These are phyloP conservation scores for Cyberlindnera maritima DNA, from an alignment of 805 yeast genomes.

Conservation along the genomic window DNA sequence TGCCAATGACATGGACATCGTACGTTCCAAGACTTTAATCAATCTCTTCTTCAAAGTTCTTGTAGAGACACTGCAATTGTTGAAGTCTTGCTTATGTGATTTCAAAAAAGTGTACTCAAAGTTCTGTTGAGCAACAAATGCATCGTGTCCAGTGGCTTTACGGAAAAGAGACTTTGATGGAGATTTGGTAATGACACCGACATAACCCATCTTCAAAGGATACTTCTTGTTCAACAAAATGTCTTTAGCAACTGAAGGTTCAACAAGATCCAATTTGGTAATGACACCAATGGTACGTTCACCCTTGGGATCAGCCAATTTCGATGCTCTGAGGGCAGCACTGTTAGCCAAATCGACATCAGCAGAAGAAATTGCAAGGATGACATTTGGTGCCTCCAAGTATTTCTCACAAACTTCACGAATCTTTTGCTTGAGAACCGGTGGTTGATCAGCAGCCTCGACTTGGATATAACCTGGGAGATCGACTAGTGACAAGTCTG, in stretches of 20 bases:
- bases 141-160: conserved; percentile 54
- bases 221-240: conserved; percentile 76
- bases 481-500: conserved; percentile 92
- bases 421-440: conserved; percentile 74
- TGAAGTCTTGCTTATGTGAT: conserved; percentile 55
- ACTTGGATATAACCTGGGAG: conserved; percentile 97
- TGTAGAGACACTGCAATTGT: conserved; percentile 73
- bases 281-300: conserved; percentile 95
- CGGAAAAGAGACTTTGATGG: conserved; percentile 53
- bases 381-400: conserved; percentile 87
- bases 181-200: conserved; percentile 91
- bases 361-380: conserved; percentile 94
- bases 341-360: conserved; percentile 98
- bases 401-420: conserved; percentile 79
- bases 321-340: conserved; percentile 88
- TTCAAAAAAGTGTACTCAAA: conserved; percentile 65
- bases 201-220: conserved; percentile 94
- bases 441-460: conserved; percentile 95
- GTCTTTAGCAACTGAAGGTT: conserved; percentile 64
- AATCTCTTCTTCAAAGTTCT: conserved; percentile 71
- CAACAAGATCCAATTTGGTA: conserved; percentile 89
- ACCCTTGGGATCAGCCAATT: conserved; percentile 87
- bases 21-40: conserved; percentile 81
- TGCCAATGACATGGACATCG: conserved; percentile 84
- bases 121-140: conserved; percentile 65